These are phyloP conservation scores for Paraglomus brasilianum DNA, from an alignment of 192 early-diverging fungal species.

Conservation along the genomic window DNA sequence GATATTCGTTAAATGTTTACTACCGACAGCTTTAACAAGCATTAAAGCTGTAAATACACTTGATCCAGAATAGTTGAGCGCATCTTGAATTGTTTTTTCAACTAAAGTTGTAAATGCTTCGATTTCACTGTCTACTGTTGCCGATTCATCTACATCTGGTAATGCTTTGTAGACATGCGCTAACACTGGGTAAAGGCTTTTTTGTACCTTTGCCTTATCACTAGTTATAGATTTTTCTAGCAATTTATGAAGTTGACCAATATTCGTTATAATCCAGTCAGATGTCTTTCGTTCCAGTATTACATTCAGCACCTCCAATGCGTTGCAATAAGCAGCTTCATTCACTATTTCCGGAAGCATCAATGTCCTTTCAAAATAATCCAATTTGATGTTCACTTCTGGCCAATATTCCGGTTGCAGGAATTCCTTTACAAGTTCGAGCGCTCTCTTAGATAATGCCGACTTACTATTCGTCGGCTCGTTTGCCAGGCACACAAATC, in stretches of 20 bases:
- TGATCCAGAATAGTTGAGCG: constrained; percentile 54
- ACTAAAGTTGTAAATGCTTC: constrained; percentile 57
- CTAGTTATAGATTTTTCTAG: constrained; percentile 71
- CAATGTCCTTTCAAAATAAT: constrained; percentile 65
- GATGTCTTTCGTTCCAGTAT: constrained; percentile 58
- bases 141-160: constrained; percentile 43
- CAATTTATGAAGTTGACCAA: constrained; percentile 58
- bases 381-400: constrained; percentile 65
- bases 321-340: constrained; percentile 58
- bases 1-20: constrained; percentile 62
- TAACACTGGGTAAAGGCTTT: constrained; percentile 69
- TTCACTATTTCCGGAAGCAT: constrained; percentile 54
- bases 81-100: constrained; percentile 66
- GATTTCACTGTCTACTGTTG: constrained; percentile 38
- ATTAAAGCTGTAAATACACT: constrained; percentile 68
- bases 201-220: constrained; percentile 73
- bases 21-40: constrained; percentile 64
- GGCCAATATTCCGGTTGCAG: constrained; percentile 68
- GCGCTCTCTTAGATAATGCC: constrained; percentile 55
- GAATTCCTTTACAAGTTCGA: constrained; percentile 63
- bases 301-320: constrained; percentile 67
- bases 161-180: constrained; percentile 64
- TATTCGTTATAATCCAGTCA: constrained; percentile 66
- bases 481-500: constrained; percentile 62
- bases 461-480: constrained; percentile 48